These are phyloP conservation scores for Neonectria ditissima DNA, from an alignment of 2,329 filamentous ascomycete species.

Conservation along the genomic window DNA sequence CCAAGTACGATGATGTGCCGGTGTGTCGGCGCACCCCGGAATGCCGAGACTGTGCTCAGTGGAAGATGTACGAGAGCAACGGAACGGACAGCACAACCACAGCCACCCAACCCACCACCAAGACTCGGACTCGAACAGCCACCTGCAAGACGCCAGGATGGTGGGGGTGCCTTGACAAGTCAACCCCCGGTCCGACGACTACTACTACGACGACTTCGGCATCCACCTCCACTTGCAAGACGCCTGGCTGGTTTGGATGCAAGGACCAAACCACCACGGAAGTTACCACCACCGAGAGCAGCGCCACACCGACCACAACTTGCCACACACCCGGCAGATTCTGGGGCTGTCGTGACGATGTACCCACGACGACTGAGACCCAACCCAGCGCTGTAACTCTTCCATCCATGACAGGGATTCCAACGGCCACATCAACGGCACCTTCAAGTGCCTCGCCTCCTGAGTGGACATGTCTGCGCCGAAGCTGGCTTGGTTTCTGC, in stretches of 20 bases:
- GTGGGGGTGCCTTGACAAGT: constrained; percentile 84
- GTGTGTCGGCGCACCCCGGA: constrained; percentile 80
- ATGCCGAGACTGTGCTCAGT: constrained; percentile 89
- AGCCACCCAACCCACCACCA: constrained; percentile 66
- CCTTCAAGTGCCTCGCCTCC: constrained; percentile 40
- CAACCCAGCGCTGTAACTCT: constrained; percentile 49
- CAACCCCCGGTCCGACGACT: constrained; percentile 59
- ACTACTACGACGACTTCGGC: constrained; percentile 60
- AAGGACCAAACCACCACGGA: constrained; percentile 59
- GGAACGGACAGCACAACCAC: constrained; percentile 81
- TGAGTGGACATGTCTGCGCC: constrained; percentile 49
- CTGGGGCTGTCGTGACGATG: constrained; percentile 66
- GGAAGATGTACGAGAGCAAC: constrained; percentile 97
- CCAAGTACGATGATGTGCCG: constrained; percentile 84
- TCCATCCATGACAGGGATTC: constrained; percentile 46
- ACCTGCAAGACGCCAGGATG: constrained; percentile 94
- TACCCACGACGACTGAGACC: constrained; percentile 46
- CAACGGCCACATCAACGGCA: constrained; percentile 47
- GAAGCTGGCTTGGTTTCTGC: constrained; percentile 58
- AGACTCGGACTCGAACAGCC: constrained; percentile 81
- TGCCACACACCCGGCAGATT: constrained; percentile 67
- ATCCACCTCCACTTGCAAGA: constrained; percentile 67
- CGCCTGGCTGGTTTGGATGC: constrained; percentile 76
- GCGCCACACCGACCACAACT: constrained; percentile 46
- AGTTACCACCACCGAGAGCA: constrained; percentile 51